These are phyloP conservation scores for Phytopythium boreale DNA, from an alignment of 352 stramenopile genomes.

Conservation along the genomic window DNA sequence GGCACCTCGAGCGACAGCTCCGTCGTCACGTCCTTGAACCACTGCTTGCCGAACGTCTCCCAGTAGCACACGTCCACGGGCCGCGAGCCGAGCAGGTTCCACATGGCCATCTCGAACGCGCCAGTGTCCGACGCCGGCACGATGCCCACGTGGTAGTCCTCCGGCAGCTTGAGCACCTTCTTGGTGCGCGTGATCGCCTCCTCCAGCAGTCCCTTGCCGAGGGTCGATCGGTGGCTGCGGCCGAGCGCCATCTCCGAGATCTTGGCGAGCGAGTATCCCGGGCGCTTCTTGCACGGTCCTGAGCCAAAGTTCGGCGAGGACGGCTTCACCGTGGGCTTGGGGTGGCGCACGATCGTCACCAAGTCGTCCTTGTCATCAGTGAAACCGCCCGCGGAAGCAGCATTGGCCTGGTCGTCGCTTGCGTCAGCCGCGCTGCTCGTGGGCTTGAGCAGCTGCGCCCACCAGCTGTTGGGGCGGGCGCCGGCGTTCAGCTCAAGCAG, in stretches of 20 bases:
- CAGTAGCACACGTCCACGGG: slow-evolving; percentile 95
- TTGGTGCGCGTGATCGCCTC: slow-evolving; percentile 96
- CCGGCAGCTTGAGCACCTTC: slow-evolving; percentile 91
- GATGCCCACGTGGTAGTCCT: slow-evolving; percentile 95
- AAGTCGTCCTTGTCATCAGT: slow-evolving; percentile 15
- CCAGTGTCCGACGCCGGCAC: slow-evolving; percentile 98
- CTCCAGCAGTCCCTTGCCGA: slow-evolving; percentile 96
- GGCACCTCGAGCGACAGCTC: slow-evolving; percentile 93
- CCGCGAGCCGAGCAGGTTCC: slow-evolving; percentile 95
- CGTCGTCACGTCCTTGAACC: slow-evolving; percentile 94
- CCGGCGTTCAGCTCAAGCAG: slow-evolving; percentile 68
- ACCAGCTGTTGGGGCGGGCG: slow-evolving; percentile 40
- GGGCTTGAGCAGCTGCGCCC: slow-evolving; percentile 61
- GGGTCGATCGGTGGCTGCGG: slow-evolving; percentile 95
- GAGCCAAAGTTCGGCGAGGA: slow-evolving; percentile 95
- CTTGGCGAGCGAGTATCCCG: slow-evolving; percentile 90
- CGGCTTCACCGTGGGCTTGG: slow-evolving; percentile 73
- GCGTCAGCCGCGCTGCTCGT: slow-evolving; percentile 21
- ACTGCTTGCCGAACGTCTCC: slow-evolving; percentile 97
- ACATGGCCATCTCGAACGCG: slow-evolving; percentile 99
- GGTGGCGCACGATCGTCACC: slow-evolving; percentile 53
- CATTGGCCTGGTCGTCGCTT: slow-evolving; percentile 14
- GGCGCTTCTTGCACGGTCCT: slow-evolving; percentile 98
- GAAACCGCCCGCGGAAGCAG: slow-evolving; percentile 6
- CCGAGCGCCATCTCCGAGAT: slow-evolving; percentile 90